A percentile compares a stretch with the other conserved stretches of the same genome.
Evolutionary conservation across 139 green algal genomes (phyloP).

Genomic region (Chlamydomonas incerta): DNA sequence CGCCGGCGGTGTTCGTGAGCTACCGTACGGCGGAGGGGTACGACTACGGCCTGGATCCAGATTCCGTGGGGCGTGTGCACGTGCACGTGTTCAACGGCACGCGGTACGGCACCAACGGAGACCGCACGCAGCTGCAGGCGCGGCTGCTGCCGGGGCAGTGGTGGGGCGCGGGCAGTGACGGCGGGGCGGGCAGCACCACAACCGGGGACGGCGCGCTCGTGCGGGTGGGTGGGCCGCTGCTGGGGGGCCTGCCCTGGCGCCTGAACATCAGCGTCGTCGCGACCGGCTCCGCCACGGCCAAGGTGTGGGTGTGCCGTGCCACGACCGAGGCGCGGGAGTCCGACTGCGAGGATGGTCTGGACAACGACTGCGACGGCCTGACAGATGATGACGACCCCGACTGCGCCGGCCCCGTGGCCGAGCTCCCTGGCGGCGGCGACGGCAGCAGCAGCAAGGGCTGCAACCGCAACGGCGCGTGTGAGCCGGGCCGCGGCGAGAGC

Average conservation of each 20-base stretch:
- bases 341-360: background rate
- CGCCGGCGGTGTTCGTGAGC: too few relatives aligned
- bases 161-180: too few relatives aligned
- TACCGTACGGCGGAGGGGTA: background rate
- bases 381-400: conserved; percentile 3
- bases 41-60: background rate
- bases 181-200: too few relatives aligned
- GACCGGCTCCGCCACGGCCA: too few relatives aligned
- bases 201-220: background rate
- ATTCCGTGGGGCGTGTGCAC: background rate
- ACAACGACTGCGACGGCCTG: conserved; percentile 22
- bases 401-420: background rate
- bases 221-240: too few relatives aligned
- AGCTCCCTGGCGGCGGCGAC: background rate
- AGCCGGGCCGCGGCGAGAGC: background rate
- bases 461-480: background rate
- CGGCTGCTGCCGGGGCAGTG: too few relatives aligned
- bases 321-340: background rate
- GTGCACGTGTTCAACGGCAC: conserved; percentile 7
- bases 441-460: background rate
- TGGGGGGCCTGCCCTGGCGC: too few relatives aligned
- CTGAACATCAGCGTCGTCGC: too few relatives aligned
- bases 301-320: too few relatives aligned
- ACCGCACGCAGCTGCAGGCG: background rate
- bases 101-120: background rate